These are phyloP conservation scores for Aurantiochytrium sp. DNA, from an alignment of 108 stramenopile genomes.

Conservation along the genomic window DNA sequence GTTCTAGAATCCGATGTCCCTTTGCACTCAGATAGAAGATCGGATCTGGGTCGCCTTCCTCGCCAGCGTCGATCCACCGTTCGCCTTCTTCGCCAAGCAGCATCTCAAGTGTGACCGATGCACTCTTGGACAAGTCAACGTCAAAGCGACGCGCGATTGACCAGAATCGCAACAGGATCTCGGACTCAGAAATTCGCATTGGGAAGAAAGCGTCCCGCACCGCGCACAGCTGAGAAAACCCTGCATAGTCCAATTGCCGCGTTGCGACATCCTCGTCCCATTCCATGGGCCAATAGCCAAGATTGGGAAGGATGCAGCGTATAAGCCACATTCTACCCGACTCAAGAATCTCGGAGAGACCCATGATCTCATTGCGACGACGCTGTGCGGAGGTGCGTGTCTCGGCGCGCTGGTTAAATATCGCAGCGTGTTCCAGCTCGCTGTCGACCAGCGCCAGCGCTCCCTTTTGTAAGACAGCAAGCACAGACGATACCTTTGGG, in stretches of 20 bases:
- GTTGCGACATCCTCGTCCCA: not conserved
- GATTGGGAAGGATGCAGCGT: not conserved
- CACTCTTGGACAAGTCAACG: not conserved
- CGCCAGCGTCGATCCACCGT: not conserved
- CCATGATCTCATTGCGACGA: not conserved
- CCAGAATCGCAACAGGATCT: not conserved
- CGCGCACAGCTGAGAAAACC: not conserved
- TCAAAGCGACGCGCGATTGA: not conserved
- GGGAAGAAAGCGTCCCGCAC: not conserved
- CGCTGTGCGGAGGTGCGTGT: not conserved
- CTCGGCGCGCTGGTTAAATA: not conserved
- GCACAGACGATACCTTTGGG: not conserved
- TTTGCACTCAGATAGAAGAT: not conserved
- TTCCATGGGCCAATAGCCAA: not conserved
- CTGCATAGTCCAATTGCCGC: not conserved
- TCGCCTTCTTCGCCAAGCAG: not conserved
- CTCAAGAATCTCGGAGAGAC: not conserved
- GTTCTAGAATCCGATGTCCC: not conserved
- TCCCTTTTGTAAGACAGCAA: not conserved
- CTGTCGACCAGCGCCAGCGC: not conserved
- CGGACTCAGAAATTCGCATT: not conserved
- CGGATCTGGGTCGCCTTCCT: not conserved
- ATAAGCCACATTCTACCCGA: not conserved
- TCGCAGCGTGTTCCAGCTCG: not conserved
- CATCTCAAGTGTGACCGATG: not conserved